Evolutionary conservation across 2,329 filamentous ascomycete species (phyloP).

Genomic region (Ophiostoma sp.): DNA sequence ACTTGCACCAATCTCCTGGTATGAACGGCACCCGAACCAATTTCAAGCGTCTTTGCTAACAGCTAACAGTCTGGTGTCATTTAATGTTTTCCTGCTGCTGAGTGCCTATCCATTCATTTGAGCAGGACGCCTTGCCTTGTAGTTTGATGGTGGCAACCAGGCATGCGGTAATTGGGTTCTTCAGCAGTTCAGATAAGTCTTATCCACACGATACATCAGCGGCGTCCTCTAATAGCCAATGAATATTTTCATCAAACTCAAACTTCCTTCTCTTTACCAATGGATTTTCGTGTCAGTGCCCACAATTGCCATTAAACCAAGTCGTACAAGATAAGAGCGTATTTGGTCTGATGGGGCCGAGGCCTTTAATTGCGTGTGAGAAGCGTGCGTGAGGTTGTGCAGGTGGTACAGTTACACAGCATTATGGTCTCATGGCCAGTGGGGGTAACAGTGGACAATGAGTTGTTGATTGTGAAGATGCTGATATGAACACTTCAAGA

Average conservation of each 20-base stretch:
- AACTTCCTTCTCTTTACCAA: neutral
- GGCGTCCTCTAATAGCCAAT: neutral
- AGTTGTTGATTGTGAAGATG: too few relatives aligned
- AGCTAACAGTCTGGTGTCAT: conserved; percentile 5
- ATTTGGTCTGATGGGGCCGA: neutral
- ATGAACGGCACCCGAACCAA: neutral
- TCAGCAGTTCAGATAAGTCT: too few relatives aligned
- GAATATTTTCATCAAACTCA: neutral
- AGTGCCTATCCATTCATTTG: conserved; percentile 18
- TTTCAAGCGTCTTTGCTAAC: neutral
- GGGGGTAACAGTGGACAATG: neutral
- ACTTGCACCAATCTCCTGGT: conserved; percentile 11
- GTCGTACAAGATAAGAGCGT: neutral
- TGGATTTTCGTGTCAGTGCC: neutral
- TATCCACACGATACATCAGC: neutral
- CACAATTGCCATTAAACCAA: neutral
- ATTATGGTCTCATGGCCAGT: neutral
- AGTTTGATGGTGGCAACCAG: neutral
- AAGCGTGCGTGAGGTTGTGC: conserved; percentile 2
- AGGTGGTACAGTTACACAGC: neutral
- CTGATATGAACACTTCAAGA: too few relatives aligned
- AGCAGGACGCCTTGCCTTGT: too few relatives aligned
- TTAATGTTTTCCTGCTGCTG: conserved; percentile 18
- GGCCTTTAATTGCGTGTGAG: neutral
- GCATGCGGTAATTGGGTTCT: neutral